Evolutionary conservation across 345 rosid genomes (phyloP).

Genomic region (Brassica carinata): DNA sequence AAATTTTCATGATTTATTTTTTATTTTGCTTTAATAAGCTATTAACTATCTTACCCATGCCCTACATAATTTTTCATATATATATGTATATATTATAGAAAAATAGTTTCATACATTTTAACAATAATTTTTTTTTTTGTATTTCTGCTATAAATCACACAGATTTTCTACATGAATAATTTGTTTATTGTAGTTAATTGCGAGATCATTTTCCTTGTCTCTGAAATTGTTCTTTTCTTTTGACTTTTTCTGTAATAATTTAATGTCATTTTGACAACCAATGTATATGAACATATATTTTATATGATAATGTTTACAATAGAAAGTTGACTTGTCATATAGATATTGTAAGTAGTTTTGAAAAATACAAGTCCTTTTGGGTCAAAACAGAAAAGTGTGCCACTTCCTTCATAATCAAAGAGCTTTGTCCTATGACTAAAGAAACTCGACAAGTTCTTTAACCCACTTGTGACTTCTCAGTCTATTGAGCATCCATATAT

Average conservation of each 20-base stretch:
- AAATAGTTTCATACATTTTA: no score
- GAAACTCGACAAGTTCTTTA: conserved; percentile 19
- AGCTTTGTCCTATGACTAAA: conserved; percentile 13
- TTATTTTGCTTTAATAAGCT: no score
- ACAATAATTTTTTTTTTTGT: no score
- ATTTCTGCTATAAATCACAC: neutral
- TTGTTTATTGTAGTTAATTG: neutral
- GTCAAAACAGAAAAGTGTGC: conserved; percentile 23
- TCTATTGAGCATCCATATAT: conserved; percentile 5
- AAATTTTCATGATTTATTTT: neutral
- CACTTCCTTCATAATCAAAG: conserved; percentile 16
- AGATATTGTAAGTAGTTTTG: neutral
- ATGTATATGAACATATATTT: neutral
- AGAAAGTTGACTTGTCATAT: conserved; percentile 6
- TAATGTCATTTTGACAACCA: neutral
- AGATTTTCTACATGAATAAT: neutral
- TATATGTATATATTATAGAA: neutral
- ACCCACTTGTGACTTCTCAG: neutral
- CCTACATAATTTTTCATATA: neutral
- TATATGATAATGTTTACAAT: neutral
- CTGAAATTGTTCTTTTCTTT: no score
- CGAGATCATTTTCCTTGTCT: neutral
- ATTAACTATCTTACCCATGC: neutral
- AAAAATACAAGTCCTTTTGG: conserved; percentile 16
- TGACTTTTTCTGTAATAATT: neutral